Evolutionary conservation across 2,329 filamentous ascomycete species (phyloP).

Genomic region (Alternaria solani): DNA sequence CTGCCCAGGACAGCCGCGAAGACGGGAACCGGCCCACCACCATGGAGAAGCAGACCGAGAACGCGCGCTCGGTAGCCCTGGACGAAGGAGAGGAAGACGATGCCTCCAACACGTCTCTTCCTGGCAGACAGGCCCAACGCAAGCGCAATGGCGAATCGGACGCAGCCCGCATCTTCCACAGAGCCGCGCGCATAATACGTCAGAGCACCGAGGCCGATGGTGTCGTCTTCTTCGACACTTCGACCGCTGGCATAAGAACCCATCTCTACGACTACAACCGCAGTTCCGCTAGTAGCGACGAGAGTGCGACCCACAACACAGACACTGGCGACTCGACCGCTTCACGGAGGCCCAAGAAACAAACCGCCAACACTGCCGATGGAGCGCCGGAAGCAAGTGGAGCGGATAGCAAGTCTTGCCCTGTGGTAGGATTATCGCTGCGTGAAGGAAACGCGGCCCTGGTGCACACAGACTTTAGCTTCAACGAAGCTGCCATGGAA

Average conservation of each 20-base stretch:
- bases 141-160: slow-evolving; percentile 36
- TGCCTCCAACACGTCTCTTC: slow-evolving; percentile 6
- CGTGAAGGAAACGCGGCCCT: slow-evolving; percentile 27
- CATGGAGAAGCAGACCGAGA: slow-evolving; percentile 47
- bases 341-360: slow-evolving; percentile 26
- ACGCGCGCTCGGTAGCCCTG: slow-evolving; percentile 39
- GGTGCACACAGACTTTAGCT: slow-evolving; percentile 39
- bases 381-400: slow-evolving; percentile 10
- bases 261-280: slow-evolving; percentile 33
- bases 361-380: slow-evolving; percentile 10
- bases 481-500: slow-evolving; percentile 45
- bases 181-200: slow-evolving; percentile 48
- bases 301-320: slow-evolving; percentile 42
- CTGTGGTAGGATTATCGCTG: slow-evolving; percentile 35
- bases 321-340: slow-evolving; percentile 40
- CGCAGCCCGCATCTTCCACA: slow-evolving; percentile 42
- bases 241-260: slow-evolving; percentile 38
- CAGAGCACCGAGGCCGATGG: slow-evolving; percentile 45
- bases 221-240: slow-evolving; percentile 48
- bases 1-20: slow-evolving; percentile 30
- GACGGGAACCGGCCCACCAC: slow-evolving; percentile 30
- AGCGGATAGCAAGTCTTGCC: slow-evolving; percentile 34
- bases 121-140: slow-evolving; percentile 28
- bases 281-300: slow-evolving; percentile 32
- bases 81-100: slow-evolving; percentile 35